Evolutionary conservation across 768 basidiomycete species (phyloP).

Genomic region (Leccinellum albellum): DNA sequence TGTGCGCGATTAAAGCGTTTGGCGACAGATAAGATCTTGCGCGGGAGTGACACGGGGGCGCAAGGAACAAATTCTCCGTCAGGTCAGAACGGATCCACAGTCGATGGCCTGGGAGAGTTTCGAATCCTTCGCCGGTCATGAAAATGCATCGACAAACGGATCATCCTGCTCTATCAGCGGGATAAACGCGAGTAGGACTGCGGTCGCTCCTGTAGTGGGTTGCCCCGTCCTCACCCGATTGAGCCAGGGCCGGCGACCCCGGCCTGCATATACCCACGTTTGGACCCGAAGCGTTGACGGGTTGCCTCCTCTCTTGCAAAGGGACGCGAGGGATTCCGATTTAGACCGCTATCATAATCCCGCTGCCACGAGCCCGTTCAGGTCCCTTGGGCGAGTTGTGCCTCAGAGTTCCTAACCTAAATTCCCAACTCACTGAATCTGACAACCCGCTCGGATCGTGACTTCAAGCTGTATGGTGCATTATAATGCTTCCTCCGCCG

Average conservation of each 20-base stretch:
- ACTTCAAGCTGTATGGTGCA: background rate
- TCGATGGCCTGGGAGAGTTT: background rate
- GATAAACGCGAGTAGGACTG: background rate
- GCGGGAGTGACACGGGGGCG: too few relatives aligned
- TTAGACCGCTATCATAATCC: background rate
- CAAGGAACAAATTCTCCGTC: background rate
- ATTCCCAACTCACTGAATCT: background rate
- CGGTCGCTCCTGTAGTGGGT: background rate
- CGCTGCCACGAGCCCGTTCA: background rate
- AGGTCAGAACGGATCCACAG: background rate
- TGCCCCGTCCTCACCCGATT: background rate
- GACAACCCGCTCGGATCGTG: background rate
- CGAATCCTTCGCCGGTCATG: background rate
- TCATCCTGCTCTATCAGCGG: background rate
- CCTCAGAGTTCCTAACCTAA: background rate
- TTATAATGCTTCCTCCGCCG: background rate
- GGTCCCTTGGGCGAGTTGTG: background rate
- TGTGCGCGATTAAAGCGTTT: slow-evolving; percentile 3
- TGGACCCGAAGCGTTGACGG: background rate
- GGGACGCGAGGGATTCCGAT: background rate
- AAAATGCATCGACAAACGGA: background rate
- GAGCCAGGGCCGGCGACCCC: background rate
- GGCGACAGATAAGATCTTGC: background rate
- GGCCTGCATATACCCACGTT: background rate
- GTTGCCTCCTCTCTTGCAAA: background rate